Percentiles rank a stretch among this genome's conserved stretches.
These are phyloP conservation scores for Tillandsia leiboldiana DNA, from an alignment of 176 grass and related monocot species.

Conservation along the genomic window DNA sequence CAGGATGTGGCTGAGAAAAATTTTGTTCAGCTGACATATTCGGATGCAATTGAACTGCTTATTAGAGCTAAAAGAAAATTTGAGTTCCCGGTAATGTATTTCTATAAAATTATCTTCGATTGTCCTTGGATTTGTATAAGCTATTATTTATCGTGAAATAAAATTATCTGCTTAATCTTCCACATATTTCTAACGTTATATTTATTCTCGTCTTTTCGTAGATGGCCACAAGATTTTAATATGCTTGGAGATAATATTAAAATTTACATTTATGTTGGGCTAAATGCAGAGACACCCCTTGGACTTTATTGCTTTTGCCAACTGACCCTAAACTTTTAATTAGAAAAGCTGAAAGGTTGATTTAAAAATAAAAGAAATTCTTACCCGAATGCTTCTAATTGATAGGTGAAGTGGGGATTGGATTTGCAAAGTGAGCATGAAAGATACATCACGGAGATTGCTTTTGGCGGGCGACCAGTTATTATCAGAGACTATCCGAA, in stretches of 20 bases:
- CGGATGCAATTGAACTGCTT: slow-evolving; percentile 81
- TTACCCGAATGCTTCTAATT: background rate
- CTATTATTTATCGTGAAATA: background rate
- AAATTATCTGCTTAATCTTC: background rate
- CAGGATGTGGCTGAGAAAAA: slow-evolving; percentile 89
- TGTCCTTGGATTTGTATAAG: slow-evolving; percentile 9
- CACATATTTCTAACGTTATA: background rate
- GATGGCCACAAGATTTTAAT: background rate
- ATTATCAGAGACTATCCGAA: slow-evolving; percentile 99
- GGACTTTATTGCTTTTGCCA: too few relatives aligned
- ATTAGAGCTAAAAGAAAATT: slow-evolving; percentile 79
- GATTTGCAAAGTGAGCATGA: slow-evolving; percentile 99
- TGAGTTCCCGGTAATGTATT: slow-evolving; percentile 70
- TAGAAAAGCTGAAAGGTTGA: background rate
- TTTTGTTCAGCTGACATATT: slow-evolving; percentile 90
- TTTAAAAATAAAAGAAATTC: background rate
- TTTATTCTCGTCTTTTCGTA: background rate
- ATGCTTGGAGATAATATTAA: background rate
- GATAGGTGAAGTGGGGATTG: slow-evolving; percentile 89
- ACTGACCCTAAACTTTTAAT: too few relatives aligned
- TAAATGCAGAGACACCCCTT: too few relatives aligned
- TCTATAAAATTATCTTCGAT: background rate
- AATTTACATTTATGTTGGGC: too few relatives aligned
- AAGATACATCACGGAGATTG: slow-evolving; percentile 96
- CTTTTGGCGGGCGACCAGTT: slow-evolving; percentile 74